These are phyloP conservation scores for Murraya koenigii DNA, from an alignment of 345 rosid species.

Conservation along the genomic window DNA sequence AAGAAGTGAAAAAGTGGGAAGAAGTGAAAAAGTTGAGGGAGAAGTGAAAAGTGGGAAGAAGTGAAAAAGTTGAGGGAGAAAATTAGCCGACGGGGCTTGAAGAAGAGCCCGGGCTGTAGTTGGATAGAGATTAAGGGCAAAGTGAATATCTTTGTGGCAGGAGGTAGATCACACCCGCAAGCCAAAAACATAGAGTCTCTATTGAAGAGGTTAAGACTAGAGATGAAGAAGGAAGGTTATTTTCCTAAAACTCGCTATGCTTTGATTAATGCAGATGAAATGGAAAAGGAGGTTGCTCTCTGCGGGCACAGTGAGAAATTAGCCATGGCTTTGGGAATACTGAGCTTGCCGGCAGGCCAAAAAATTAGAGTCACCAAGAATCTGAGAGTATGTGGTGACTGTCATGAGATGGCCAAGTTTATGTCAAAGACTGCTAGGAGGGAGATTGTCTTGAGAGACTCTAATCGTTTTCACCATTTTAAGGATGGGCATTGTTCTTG, in stretches of 20 bases:
- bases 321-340: conserved; percentile 62
- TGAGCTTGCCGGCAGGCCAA: conserved; percentile 50
- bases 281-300: conserved; percentile 59
- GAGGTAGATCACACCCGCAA: conserved; percentile 57
- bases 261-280: conserved; percentile 63
- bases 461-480: conserved; percentile 69
- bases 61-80: conserved; percentile 49
- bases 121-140: conserved; percentile 69
- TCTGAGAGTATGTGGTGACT: conserved; percentile 71
- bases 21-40: no score
- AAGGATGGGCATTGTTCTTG: conserved; percentile 69
- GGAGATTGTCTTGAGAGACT: conserved; percentile 68
- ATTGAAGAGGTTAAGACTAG: conserved; percentile 37
- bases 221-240: conserved; percentile 57
- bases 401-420: conserved; percentile 72
- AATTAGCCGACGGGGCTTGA: conserved; percentile 46
- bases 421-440: conserved; percentile 49
- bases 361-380: conserved; percentile 60
- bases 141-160: conserved; percentile 61
- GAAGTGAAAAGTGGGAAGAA: conserved; percentile 72
- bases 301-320: conserved; percentile 79
- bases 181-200: conserved; percentile 42
- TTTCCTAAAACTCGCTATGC: conserved; percentile 46
- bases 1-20: no score
- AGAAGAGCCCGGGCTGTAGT: conserved; percentile 72